Conservation (phyloP, 2,329 filamentous ascomycete species). For the Xylaria sp. region DNA sequence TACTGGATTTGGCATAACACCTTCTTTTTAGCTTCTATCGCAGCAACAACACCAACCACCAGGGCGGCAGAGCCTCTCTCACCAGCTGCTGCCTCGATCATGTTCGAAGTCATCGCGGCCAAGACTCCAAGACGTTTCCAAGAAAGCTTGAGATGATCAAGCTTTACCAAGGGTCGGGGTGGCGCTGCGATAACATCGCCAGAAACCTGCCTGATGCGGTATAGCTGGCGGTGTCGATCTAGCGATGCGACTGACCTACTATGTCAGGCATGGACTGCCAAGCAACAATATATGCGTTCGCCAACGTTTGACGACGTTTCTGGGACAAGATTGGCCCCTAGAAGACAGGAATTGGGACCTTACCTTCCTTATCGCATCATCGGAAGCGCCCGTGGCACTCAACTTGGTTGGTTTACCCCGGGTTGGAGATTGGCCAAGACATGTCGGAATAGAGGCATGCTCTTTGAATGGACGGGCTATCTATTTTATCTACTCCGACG, state of each 20-base stretch:
- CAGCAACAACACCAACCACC: not conserved
- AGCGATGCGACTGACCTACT: slow-evolving; percentile 34
- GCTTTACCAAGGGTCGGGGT: slow-evolving; percentile 34
- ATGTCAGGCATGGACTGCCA: slow-evolving; percentile 35
- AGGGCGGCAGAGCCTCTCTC: slow-evolving; percentile 4
- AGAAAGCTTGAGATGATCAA: slow-evolving; percentile 37
- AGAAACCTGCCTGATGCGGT: slow-evolving; percentile 37
- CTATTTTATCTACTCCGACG: slow-evolving; percentile 18
- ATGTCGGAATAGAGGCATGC: slow-evolving; percentile 30
- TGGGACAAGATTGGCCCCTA: slow-evolving; percentile 31
- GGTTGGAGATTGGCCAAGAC: slow-evolving; percentile 34
- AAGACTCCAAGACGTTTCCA: slow-evolving; percentile 28
- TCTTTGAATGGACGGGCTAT: slow-evolving; percentile 28
- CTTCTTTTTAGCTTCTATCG: not conserved
- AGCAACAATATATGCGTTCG: slow-evolving; percentile 23
- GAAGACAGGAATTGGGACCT: slow-evolving; percentile 22
- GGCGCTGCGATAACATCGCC: slow-evolving; percentile 23
- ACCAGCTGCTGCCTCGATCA: slow-evolving; percentile 1
- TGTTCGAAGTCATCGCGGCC: slow-evolving; percentile 14
- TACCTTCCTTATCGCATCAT: slow-evolving; percentile 36
- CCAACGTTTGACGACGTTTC: slow-evolving; percentile 3
- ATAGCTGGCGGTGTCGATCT: slow-evolving; percentile 28
- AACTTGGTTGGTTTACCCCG: slow-evolving; percentile 22
- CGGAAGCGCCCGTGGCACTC: slow-evolving; percentile 34
- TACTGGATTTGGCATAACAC: slow-evolving; percentile 1